Conservation (phyloP, 805 yeast species). For the Saccharomyces jurei region DNA sequence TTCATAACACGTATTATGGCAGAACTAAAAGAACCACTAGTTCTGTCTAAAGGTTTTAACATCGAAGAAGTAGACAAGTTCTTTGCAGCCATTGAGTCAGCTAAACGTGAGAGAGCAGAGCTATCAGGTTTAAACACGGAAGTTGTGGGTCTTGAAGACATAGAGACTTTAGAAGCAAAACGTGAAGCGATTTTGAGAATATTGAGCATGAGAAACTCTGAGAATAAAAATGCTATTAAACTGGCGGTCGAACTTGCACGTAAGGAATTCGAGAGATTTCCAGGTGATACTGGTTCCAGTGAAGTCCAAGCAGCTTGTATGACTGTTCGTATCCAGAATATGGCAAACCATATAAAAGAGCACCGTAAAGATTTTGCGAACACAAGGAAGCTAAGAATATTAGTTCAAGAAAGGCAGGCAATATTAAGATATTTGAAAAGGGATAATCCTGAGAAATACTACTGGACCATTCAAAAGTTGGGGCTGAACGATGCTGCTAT, state of each 20-base stretch:
- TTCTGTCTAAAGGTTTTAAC: slow-evolving; percentile 52
- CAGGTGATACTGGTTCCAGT: slow-evolving; percentile 90
- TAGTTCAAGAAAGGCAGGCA: slow-evolving; percentile 85
- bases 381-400: slow-evolving; percentile 63
- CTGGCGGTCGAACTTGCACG: slow-evolving; percentile 58
- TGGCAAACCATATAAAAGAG: slow-evolving; percentile 64
- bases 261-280: slow-evolving; percentile 70
- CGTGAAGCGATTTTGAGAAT: slow-evolving; percentile 65
- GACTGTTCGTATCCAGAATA: slow-evolving; percentile 71
- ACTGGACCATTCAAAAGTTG: slow-evolving; percentile 75
- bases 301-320: slow-evolving; percentile 93
- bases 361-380: slow-evolving; percentile 67
- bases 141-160: slow-evolving; percentile 15
- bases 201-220: slow-evolving; percentile 64
- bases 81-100: slow-evolving; percentile 46
- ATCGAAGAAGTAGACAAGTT: slow-evolving; percentile 65
- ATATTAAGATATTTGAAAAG: slow-evolving; percentile 74
- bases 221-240: slow-evolving; percentile 47
- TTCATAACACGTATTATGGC: slow-evolving; percentile 62
- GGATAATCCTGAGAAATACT: slow-evolving; percentile 73
- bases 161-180: slow-evolving; percentile 45
- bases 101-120: slow-evolving; percentile 21
- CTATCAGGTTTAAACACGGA: slow-evolving; percentile 21
- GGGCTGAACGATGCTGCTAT: slow-evolving; percentile 80
- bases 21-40: slow-evolving; percentile 57